Percentiles rank a stretch among this genome's conserved stretches.
Evolutionary conservation across 306 rosid genomes (phyloP).

Genomic region (Vigna nakashimae): DNA sequence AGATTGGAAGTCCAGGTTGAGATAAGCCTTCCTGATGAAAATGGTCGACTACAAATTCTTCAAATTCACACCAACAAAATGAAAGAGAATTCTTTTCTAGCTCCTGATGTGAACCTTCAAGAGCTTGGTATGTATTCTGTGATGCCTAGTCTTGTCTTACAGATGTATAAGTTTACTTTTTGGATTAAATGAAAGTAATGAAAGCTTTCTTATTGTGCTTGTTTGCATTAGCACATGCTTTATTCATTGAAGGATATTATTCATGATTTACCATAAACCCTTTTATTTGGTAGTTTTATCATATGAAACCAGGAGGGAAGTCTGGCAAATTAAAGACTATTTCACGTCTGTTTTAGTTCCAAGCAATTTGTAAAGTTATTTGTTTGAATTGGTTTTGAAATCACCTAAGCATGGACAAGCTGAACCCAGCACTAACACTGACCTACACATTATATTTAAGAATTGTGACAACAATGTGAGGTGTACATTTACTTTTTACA

Average conservation of each 20-base stretch:
- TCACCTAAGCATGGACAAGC: constrained; percentile 6
- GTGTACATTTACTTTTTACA: background rate
- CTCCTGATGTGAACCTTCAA: constrained; percentile 90
- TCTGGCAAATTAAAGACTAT: constrained; percentile 25
- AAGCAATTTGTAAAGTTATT: constrained; percentile 8
- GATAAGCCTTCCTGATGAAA: constrained; percentile 98
- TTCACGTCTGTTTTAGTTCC: constrained; percentile 28
- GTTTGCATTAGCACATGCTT: constrained; percentile 34
- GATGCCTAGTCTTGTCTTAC: constrained; percentile 37
- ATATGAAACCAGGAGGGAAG: constrained; percentile 32
- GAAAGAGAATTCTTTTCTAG: constrained; percentile 97
- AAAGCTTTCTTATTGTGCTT: constrained; percentile 2
- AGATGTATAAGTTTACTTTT: constrained; percentile 33
- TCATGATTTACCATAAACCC: constrained; percentile 23
- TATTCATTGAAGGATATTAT: constrained; percentile 11
- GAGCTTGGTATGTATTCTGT: constrained; percentile 80
- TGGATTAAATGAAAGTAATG: constrained; percentile 32
- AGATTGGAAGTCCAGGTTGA: constrained; percentile 98
- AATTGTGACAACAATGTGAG: constrained; percentile 5
- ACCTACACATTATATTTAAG: constrained; percentile 9
- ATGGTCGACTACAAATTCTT: constrained; percentile 96
- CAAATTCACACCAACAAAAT: constrained; percentile 96
- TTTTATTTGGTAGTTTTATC: constrained; percentile 40
- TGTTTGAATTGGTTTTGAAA: constrained; percentile 19
- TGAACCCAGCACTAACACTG: background rate